A percentile compares a stretch with the other conserved stretches of the same genome.
Conservation (phyloP, 306 rosid genomes). For the Dicorynia guianensis region DNA sequence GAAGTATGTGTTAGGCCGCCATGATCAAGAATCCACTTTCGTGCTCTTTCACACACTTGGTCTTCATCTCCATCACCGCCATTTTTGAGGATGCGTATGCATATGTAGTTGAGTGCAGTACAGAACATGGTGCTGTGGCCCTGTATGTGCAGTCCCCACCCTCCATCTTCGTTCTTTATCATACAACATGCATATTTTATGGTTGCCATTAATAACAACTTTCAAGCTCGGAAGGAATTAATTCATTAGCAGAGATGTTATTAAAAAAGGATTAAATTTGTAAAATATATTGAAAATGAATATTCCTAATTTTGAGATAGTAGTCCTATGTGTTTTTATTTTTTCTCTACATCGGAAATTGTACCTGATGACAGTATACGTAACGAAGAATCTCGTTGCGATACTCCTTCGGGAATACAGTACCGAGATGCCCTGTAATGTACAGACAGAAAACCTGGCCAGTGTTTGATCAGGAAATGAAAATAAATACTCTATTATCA, state of each 20-base stretch:
- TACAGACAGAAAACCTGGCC: not conserved
- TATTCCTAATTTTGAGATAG: too few relatives aligned
- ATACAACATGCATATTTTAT: too few relatives aligned
- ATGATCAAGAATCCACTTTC: constrained; percentile 58
- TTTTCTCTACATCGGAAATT: too few relatives aligned
- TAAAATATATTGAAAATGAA: too few relatives aligned
- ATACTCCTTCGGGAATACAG: not conserved
- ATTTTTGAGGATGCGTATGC: constrained; percentile 57
- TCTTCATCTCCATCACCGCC: constrained; percentile 57
- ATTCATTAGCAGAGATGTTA: too few relatives aligned
- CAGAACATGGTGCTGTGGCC: constrained; percentile 67
- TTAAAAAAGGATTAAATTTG: too few relatives aligned
- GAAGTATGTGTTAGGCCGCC: constrained; percentile 46
- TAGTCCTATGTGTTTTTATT: too few relatives aligned
- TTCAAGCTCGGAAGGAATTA: too few relatives aligned
- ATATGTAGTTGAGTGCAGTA: constrained; percentile 56
- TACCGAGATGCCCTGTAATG: not conserved
- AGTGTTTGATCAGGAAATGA: too few relatives aligned
- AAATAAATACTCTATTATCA: too few relatives aligned
- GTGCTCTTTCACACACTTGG: constrained; percentile 52
- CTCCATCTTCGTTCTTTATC: constrained; percentile 61
- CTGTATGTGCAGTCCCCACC: constrained; percentile 68
- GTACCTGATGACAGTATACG: constrained; percentile 56
- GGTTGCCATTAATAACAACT: too few relatives aligned
- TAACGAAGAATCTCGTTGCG: constrained; percentile 33